Percentiles rank a stretch among this genome's conserved stretches.
phyloP scores from a whole-genome alignment of 73 alveolate species.

The Tetrahymena borealis region DNA sequence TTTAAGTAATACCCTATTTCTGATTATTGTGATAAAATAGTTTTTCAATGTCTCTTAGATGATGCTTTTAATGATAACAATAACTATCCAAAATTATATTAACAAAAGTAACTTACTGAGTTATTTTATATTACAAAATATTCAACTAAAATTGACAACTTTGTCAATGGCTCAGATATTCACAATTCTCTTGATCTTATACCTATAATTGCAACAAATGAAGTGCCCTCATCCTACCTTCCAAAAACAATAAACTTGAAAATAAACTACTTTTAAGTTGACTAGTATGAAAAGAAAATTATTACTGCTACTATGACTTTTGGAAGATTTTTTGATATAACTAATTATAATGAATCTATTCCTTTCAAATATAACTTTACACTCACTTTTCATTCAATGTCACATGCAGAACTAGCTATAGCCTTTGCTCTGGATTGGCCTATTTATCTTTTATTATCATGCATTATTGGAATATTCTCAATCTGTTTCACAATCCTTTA shows the following conservation, averaged over 20 bases:
- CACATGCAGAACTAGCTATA: neutral
- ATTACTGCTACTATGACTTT: neutral
- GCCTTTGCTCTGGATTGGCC: neutral
- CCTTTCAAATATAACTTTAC: neutral
- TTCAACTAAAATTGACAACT: neutral
- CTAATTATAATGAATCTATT: neutral
- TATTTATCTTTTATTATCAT: neutral
- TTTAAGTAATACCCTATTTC: neutral
- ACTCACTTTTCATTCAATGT: neutral
- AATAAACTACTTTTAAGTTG: neutral
- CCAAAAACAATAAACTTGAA: neutral
- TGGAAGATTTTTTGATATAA: neutral
- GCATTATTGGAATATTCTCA: neutral
- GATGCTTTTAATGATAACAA: neutral
- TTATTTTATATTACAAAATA: neutral
- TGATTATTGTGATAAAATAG: neutral
- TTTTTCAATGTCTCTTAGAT: neutral
- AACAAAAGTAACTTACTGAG: neutral
- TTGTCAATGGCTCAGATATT: neutral
- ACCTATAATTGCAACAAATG: neutral
- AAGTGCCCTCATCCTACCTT: neutral
- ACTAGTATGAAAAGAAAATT: neutral
- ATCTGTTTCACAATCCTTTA: neutral
- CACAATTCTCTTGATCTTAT: neutral
- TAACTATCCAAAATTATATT: neutral